These are phyloP conservation scores for Kwoniella bestiolae DNA, from an alignment of 768 basidiomycete species.

Conservation along the genomic window DNA sequence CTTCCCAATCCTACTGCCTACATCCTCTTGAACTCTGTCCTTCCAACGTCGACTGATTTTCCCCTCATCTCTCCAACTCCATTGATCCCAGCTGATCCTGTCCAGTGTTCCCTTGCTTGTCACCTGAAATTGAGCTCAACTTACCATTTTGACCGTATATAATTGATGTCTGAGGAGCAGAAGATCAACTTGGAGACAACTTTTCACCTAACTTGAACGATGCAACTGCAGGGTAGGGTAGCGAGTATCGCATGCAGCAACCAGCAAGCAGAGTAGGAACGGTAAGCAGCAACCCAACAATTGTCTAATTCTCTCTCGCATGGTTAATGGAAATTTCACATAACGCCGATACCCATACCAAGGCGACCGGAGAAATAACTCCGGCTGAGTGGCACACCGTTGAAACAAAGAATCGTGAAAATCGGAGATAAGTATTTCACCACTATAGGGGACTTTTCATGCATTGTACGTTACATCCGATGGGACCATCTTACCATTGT, in stretches of 20 bases:
- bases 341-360: neutral
- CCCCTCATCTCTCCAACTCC: neutral
- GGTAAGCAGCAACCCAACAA: neutral
- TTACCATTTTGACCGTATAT: constrained; percentile 39
- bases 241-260: neutral
- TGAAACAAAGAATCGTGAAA: neutral
- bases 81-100: neutral
- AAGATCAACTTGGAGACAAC: neutral
- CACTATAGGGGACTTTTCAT: no score
- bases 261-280: neutral
- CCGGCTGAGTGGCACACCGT: neutral
- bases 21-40: neutral
- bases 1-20: neutral
- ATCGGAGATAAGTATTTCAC: constrained; percentile 19
- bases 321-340: neutral
- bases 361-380: neutral
- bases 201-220: constrained; percentile 1
- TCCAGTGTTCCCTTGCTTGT: neutral
- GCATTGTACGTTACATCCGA: no score
- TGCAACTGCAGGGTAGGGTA: constrained; percentile 3
- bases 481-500: no score
- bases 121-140: constrained; percentile 5
- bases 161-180: constrained; percentile 25
- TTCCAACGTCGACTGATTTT: neutral
- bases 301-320: neutral